Percentiles rank a stretch among this genome's conserved stretches.
phyloP scores from a whole-genome alignment of 1,139 yeast genomes.

The Geotrichum macrosporum region DNA sequence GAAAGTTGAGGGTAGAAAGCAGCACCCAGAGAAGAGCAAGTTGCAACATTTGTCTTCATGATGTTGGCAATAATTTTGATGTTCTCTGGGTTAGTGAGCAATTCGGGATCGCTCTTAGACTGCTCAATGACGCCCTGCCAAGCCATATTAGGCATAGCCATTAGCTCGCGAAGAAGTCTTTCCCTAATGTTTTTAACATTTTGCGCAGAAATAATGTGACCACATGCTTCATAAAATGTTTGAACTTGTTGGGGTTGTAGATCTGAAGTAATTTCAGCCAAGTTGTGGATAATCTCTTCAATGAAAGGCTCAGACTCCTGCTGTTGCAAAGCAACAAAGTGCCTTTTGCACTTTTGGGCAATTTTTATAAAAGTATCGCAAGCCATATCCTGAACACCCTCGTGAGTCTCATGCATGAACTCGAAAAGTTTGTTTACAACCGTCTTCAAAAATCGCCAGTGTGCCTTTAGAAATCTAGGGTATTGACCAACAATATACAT shows the following conservation, averaged over 20 bases:
- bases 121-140: slow-evolving; percentile 87
- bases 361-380: slow-evolving; percentile 97
- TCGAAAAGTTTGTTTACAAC: slow-evolving; percentile 94
- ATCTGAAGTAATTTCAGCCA: slow-evolving; percentile 84
- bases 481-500: slow-evolving; percentile 99
- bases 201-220: slow-evolving; percentile 86
- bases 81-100: slow-evolving; percentile 76
- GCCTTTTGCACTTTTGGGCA: slow-evolving; percentile 90
- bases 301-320: slow-evolving; percentile 91
- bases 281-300: slow-evolving; percentile 77
- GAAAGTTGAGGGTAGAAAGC: slow-evolving; percentile 88
- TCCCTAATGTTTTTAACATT: slow-evolving; percentile 60
- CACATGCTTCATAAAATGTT: slow-evolving; percentile 97
- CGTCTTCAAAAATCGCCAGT: slow-evolving; percentile 94
- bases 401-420: slow-evolving; percentile 99
- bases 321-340: slow-evolving; percentile 82
- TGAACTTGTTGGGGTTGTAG: slow-evolving; percentile 96
- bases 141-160: slow-evolving; percentile 90
- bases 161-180: slow-evolving; percentile 67
- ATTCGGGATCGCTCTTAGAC: slow-evolving; percentile 77
- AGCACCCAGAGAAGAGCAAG: slow-evolving; percentile 88
- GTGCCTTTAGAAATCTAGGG: slow-evolving; percentile 94
- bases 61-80: slow-evolving; percentile 91
- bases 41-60: slow-evolving; percentile 90
- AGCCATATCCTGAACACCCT: slow-evolving; percentile 99